Percentiles rank a stretch among this genome's conserved stretches.
These are phyloP conservation scores for Rhodamnia argentea DNA, from an alignment of 345 rosid species.

Conservation along the genomic window DNA sequence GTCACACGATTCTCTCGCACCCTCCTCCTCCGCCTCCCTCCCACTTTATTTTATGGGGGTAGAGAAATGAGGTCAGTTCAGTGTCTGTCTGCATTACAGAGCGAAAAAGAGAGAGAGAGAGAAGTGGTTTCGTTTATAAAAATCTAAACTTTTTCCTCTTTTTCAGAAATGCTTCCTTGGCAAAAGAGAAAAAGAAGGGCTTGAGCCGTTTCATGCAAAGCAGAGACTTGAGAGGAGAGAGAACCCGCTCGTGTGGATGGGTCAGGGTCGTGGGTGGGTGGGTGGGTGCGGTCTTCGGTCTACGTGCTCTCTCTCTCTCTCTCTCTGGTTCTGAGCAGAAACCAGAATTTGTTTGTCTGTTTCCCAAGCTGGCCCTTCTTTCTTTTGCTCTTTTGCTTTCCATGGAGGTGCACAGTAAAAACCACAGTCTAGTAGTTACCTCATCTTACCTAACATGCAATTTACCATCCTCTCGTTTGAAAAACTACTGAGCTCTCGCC, in stretches of 20 bases:
- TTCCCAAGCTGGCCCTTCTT: neutral
- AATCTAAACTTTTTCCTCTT: neutral
- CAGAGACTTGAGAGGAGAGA: neutral
- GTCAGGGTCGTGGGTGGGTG: neutral
- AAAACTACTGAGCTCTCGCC: too few relatives aligned
- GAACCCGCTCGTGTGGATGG: slow-evolving; percentile 4
- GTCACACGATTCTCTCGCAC: neutral
- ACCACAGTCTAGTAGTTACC: neutral
- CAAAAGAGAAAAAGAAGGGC: neutral
- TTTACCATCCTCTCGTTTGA: neutral
- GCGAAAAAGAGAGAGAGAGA: neutral
- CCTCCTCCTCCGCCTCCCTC: neutral
- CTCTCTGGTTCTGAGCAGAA: neutral
- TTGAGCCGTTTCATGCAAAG: neutral
- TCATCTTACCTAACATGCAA: neutral
- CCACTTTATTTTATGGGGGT: neutral
- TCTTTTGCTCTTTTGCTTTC: neutral
- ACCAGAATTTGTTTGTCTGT: neutral
- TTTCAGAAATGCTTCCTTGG: neutral
- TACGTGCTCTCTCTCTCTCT: neutral
- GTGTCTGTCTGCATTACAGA: neutral
- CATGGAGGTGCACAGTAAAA: neutral
- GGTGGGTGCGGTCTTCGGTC: neutral
- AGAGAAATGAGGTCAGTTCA: neutral
- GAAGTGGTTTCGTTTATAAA: neutral